Base-by-base conservation (phyloP, 306 rosid species). In the Vigna mungo region DNA sequence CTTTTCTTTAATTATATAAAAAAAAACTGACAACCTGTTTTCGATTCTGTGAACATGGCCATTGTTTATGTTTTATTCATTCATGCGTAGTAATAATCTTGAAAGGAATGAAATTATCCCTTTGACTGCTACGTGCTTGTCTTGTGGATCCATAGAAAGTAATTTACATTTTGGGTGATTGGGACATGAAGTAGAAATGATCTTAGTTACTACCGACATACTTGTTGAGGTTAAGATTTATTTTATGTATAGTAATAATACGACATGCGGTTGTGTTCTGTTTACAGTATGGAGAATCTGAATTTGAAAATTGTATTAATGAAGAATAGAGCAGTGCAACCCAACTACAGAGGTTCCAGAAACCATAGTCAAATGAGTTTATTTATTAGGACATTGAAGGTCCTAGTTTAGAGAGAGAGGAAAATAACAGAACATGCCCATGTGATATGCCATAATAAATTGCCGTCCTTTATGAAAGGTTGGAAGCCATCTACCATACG, bases 391-490 rank as follows among this genome's bases (percentile, higher is more conserved):
- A 81, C 76, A 62, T 36, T 0, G 59, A 75, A 67, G 25, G 71
- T 55, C 71, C 79, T 64, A 11, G 55, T 69, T 69, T 32, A 30
- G 9, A 55, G 59, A 39, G 62, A 78, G 82, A 82, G 48, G 46
- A 25, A 14, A 34, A 23, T 44, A 51, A 25, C 80, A 61, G 78
- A 81, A 84, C 86, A 84, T 71, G 71, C 76, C 67, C 86, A 86
- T 71, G 82, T 83, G 75, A 67, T 58, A 80, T 71, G 36, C 52
- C 61, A 64, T 77, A 70, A 53, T 65, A 53, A 37, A 56, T 65
- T 66, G 61, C 69, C 37, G 62, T 76, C 78, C 68, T 82, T 70
- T 54, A 20, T 27, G 64, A 53, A 41, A 77, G 46, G 20, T 51
- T 76, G 74, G 36, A 49, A 70, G 47, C 65, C 78, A 76, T 70